Conservation (phyloP, 2,329 filamentous ascomycete species). For the Cercospora canescens region DNA sequence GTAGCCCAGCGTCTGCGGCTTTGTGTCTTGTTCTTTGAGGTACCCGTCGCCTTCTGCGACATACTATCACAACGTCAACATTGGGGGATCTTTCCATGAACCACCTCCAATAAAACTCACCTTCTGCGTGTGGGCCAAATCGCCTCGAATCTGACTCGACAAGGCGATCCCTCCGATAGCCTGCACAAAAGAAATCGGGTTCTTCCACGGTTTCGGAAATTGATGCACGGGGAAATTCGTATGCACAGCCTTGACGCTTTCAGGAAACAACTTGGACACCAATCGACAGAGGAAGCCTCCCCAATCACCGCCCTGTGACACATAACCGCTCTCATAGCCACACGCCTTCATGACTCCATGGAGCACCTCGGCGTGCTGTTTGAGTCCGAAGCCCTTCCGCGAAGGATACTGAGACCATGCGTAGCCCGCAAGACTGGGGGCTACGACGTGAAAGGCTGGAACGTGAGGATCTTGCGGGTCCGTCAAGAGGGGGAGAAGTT, state of each 20-base stretch:
- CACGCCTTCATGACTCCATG: conserved; percentile 70
- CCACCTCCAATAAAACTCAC: background rate
- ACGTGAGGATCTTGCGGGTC: conserved; percentile 28
- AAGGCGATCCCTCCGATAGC: conserved; percentile 1
- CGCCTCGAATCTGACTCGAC: background rate
- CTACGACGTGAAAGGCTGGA: conserved; percentile 49
- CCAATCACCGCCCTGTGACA: conserved; percentile 67
- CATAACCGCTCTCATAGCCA: conserved; percentile 60
- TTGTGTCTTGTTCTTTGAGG: conserved; percentile 14
- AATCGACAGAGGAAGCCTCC: conserved; percentile 64
- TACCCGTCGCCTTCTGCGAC: conserved; percentile 8
- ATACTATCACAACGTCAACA: conserved; percentile 6
- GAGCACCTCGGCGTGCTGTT: conserved; percentile 34
- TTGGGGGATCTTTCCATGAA: background rate
- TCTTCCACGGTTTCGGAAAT: conserved; percentile 11
- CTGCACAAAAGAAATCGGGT: conserved; percentile 1
- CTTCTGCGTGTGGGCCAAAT: conserved; percentile 10
- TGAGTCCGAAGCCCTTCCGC: conserved; percentile 26
- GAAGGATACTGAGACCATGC: conserved; percentile 42
- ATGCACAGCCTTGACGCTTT: conserved; percentile 57
- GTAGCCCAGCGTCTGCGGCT: conserved; percentile 19
- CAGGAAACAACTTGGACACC: conserved; percentile 58
- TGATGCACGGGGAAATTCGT: conserved; percentile 51
- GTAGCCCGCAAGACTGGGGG: conserved; percentile 48
- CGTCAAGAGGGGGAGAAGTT: conserved; percentile 55